Conservation (phyloP, 2,329 filamentous ascomycete species). For the Pseudonectria buxi region DNA sequence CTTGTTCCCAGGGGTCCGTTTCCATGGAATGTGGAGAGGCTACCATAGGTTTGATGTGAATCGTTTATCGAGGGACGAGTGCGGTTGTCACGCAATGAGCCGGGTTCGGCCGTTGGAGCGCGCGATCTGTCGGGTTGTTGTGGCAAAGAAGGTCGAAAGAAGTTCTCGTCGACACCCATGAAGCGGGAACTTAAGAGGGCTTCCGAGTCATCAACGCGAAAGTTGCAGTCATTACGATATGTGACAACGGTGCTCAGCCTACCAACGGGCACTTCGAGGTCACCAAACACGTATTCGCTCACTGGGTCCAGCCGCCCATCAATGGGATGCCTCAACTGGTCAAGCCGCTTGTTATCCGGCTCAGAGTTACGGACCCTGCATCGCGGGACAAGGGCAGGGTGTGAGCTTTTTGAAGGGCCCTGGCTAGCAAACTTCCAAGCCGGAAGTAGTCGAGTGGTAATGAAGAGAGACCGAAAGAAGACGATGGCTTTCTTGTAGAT, state of each 20-base stretch:
- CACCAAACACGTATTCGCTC: conserved; percentile 72
- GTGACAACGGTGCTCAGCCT: conserved; percentile 74
- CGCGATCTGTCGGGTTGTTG: conserved; percentile 39
- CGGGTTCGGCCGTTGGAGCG: conserved; percentile 47
- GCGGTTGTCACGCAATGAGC: conserved; percentile 67
- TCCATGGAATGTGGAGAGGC: conserved; percentile 84
- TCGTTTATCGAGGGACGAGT: conserved; percentile 45
- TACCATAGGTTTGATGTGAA: conserved; percentile 76
- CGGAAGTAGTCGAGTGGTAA: conserved; percentile 74
- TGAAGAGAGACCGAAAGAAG: conserved; percentile 82
- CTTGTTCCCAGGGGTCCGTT: conserved; percentile 71
- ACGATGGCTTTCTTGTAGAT: conserved; percentile 98
- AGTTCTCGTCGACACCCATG: conserved; percentile 82
- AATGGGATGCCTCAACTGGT: conserved; percentile 51
- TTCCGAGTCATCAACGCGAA: conserved; percentile 86
- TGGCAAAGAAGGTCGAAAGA: conserved; percentile 72
- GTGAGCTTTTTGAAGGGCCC: conserved; percentile 63
- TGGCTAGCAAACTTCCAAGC: conserved; percentile 77
- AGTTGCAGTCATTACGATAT: conserved; percentile 84
- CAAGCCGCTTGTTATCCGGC: conserved; percentile 47
- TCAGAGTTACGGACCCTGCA: conserved; percentile 70
- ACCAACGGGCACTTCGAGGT: conserved; percentile 80
- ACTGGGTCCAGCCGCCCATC: conserved; percentile 39
- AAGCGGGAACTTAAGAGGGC: conserved; percentile 86
- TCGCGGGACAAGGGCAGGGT: conserved; percentile 61